Conservation (phyloP, 441 rosid genomes). For the Corymbia citriodora region DNA sequence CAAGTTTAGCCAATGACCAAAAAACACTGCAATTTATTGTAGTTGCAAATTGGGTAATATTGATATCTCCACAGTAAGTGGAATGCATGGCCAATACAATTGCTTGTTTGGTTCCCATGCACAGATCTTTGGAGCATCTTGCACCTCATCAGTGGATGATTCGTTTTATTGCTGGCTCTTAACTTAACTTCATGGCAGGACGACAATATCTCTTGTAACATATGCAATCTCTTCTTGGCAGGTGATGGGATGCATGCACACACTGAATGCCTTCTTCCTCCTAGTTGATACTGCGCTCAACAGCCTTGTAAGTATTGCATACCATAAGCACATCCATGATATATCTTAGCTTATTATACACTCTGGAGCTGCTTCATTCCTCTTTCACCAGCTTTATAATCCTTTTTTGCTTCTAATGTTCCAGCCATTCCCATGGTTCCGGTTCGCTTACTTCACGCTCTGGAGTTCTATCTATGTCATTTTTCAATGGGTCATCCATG, state of each 20-base stretch:
- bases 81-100: neutral
- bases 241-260: constrained; percentile 88
- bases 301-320: constrained; percentile 52
- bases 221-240: neutral
- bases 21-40: neutral
- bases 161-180: neutral
- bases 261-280: constrained; percentile 51
- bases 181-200: neutral
- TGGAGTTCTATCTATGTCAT: constrained; percentile 78
- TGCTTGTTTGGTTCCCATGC: neutral
- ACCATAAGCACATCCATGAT: neutral
- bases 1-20: neutral
- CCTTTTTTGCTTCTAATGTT: neutral
- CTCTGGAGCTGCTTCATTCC: neutral
- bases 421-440: constrained; percentile 85
- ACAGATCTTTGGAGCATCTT: neutral
- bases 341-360: neutral
- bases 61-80: neutral
- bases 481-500: constrained; percentile 88
- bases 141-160: neutral
- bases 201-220: neutral
- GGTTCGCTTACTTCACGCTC: constrained; percentile 66
- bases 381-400: neutral
- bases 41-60: neutral
- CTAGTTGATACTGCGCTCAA: constrained; percentile 61